Evolutionary conservation across 176 grass and related monocot species (phyloP).

Genomic region (Ananas comosus): DNA sequence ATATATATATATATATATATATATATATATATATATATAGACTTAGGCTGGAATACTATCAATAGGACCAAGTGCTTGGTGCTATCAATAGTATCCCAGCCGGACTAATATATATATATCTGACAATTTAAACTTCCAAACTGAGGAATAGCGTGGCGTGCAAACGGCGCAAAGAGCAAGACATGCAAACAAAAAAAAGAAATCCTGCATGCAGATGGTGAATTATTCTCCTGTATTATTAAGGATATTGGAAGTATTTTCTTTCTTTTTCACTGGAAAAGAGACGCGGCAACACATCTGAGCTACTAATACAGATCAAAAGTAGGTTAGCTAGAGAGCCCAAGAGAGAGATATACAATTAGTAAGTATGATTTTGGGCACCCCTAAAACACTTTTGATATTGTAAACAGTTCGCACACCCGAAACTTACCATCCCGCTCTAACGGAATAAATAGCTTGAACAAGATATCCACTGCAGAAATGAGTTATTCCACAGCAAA

Average conservation of each 20-base stretch:
- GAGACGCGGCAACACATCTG: not conserved
- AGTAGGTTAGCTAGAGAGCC: not conserved
- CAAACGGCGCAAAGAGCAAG: too few relatives aligned
- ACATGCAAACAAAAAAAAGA: too few relatives aligned
- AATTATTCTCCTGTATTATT: not conserved
- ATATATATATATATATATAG: too few relatives aligned
- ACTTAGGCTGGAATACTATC: too few relatives aligned
- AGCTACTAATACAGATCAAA: not conserved
- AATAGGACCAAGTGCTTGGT: too few relatives aligned
- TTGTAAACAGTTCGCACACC: not conserved
- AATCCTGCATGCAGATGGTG: not conserved
- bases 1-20: too few relatives aligned
- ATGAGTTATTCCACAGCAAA: not conserved
- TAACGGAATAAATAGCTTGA: not conserved
- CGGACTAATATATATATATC: too few relatives aligned
- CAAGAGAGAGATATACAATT: not conserved
- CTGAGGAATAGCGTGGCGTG: too few relatives aligned
- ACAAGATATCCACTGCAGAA: not conserved
- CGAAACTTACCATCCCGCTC: not conserved
- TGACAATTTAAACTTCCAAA: too few relatives aligned
- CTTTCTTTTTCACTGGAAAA: not conserved
- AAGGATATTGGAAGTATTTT: not conserved
- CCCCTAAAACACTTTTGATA: not conserved
- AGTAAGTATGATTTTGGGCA: too few relatives aligned
- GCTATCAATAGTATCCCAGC: too few relatives aligned